Conservation (phyloP, 192 early-diverging fungal species). For the Lobulomyces angularis region DNA sequence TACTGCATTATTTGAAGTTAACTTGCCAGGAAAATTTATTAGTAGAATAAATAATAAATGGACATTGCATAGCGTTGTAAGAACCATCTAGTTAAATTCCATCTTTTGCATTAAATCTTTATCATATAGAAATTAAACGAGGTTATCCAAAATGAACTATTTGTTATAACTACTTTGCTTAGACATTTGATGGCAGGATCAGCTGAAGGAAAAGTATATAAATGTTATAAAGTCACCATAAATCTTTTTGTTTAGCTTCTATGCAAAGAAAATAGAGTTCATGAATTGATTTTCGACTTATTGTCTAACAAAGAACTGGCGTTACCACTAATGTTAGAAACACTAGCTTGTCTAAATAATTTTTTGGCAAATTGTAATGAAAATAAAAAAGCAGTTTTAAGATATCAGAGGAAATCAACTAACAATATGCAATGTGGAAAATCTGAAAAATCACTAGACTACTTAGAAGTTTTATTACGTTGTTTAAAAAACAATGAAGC, state of each 20-base stretch:
- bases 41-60: no score
- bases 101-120: no score
- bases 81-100: no score
- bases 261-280: neutral
- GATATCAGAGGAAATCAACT: neutral
- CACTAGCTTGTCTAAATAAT: conserved; percentile 19
- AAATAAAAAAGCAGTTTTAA: conserved; percentile 8
- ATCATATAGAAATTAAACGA: conserved; percentile 8
- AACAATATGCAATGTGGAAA: neutral
- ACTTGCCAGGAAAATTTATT: no score
- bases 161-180: conserved; percentile 9
- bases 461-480: no score
- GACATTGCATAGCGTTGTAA: no score
- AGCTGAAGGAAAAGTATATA: conserved; percentile 14
- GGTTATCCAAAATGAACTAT: conserved; percentile 6
- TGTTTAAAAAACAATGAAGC: neutral
- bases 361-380: conserved; percentile 12
- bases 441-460: conserved; percentile 3
- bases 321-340: conserved; percentile 11
- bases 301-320: conserved; percentile 3
- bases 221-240: neutral
- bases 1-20: no score
- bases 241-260: neutral
- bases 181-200: conserved; percentile 18
- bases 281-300: neutral